Base-by-base conservation (phyloP, 1,139 yeast genomes). In the Ogataea hybrid region DNA sequence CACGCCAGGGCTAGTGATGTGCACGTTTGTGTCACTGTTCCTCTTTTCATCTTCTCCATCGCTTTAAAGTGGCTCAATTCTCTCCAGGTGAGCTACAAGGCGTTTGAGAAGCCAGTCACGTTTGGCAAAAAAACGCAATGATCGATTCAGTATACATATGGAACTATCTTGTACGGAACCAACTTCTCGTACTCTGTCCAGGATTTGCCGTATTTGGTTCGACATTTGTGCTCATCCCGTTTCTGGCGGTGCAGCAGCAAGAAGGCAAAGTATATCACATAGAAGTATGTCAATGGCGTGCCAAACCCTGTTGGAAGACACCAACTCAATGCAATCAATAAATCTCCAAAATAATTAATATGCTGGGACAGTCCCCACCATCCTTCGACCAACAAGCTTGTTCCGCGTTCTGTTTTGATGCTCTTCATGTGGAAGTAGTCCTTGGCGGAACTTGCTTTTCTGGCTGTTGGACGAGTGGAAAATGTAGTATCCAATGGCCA, bases 331-430 rank as follows among this genome's bases (percentile, higher is more conserved):
- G 97, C 89, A 59, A 89, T 81, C 38, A 92, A 61, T 94, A 97
- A 89, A 66, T 92, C 98, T 29, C 98, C 98, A 49, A 90, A 75
- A 65, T 92, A 92, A 61, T 92, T 92, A 61, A 88, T 88, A 62
- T 92, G 98, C 54, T 95, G 95, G 6, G 96, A 81, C 30, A 72
- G 64, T 3, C 85, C 86, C 98, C 98, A 92, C 98, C 98, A 92
- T 2, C 97, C 97, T 56, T 88, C 94, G 44, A 81, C 76, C 40
- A 92, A 69, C 50, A 92, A 73, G 57, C 78, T 84, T 28, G 96
- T 84, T 1, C 96, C 96, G 11, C 86, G 79, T 25, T 73, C 69
- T 1, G 97, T 84, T 49, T 76, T 68, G 47, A 92, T 84, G 48
- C 79, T 82, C 54, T 79, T 75, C 59, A 85, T 67, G 43, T 82